Base-by-base conservation (phyloP, 345 rosid species). In the Linum tenue region DNA sequence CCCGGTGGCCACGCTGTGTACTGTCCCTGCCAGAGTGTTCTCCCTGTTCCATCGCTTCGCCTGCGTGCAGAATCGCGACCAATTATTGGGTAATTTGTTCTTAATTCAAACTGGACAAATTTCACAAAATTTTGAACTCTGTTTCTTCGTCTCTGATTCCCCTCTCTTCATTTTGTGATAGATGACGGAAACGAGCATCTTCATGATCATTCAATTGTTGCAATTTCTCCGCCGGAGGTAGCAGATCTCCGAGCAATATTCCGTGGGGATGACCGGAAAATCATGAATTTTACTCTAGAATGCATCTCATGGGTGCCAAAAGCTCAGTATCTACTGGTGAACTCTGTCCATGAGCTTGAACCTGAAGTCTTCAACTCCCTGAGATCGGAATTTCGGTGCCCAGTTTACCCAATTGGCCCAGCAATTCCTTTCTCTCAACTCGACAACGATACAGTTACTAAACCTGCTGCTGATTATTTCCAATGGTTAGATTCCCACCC, bases 401-500 rank as follows among this genome's bases (percentile, higher is more conserved):
- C 67, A 2, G 44, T 69, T 31, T 69, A 69, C 55, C 14, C 67
- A 3, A 40, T 56, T 11, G 72, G 67, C n/a, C 67, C 67, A 55
- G 56, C 62, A n/a, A 62, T 69, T 2, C 67, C 72, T 35, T 56
- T 40, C 43, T 14, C 22, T 5, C 7, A 56, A 5, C 62, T 16
- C n/a, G 15, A 44, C 56, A 61, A 69, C 37, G 3, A 39, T 15
- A 35, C 62, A 2, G 10, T 55, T n/a, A 9, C 37, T 57, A 12
- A 57, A 57, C 8, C 50, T 9, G 50, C 22, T n/a, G 1, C 41
- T 4, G 42, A 42, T 53, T 42, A 56, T 41, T 38, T 63, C 37
- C 3, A n/a, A 4, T 69, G 72, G 72, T 63, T 69, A 22, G 63
- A 69, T 42, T 35, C 6, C 37, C 72, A 69, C 42, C 72, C 67